Evolutionary conservation across 768 basidiomycete species (phyloP).

Genomic region (Pluteus cervinus): DNA sequence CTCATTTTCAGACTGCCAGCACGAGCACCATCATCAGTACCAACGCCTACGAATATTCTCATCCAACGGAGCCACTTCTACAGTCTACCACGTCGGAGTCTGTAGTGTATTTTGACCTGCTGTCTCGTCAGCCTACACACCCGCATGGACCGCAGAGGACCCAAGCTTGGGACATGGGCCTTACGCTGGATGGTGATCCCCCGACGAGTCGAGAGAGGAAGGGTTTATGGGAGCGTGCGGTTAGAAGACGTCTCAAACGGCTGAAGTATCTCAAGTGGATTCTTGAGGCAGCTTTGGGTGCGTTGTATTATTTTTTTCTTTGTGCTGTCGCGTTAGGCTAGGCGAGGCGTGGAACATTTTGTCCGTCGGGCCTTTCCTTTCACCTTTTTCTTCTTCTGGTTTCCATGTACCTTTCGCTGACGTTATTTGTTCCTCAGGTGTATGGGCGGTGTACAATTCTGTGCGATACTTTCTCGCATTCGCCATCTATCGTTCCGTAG

Average conservation of each 20-base stretch:
- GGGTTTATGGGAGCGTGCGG: slow-evolving; percentile 13
- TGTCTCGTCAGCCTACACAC: slow-evolving; percentile 21
- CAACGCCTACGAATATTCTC: slow-evolving; percentile 21
- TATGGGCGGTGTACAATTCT: slow-evolving; percentile 57
- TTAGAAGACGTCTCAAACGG: slow-evolving; percentile 17
- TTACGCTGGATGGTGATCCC: slow-evolving; percentile 19
- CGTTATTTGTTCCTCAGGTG: slow-evolving; percentile 25
- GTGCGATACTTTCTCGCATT: slow-evolving; percentile 64
- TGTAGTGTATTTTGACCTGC: slow-evolving; percentile 19
- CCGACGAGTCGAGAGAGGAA: slow-evolving; percentile 18
- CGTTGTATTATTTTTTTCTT: slow-evolving; percentile 8
- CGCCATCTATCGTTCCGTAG: slow-evolving; percentile 29
- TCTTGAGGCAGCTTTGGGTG: slow-evolving; percentile 26
- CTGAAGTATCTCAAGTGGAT: slow-evolving; percentile 15
- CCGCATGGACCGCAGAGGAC: slow-evolving; percentile 10
- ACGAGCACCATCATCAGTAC: slow-evolving; percentile 20
- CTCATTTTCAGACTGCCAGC: slow-evolving; percentile 10
- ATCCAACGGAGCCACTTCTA: slow-evolving; percentile 30
- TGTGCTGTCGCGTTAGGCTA: background rate
- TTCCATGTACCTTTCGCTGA: background rate
- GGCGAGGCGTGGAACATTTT: too few relatives aligned
- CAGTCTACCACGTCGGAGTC: slow-evolving; percentile 18
- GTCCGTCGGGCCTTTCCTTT: too few relatives aligned
- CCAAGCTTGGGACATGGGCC: slow-evolving; percentile 12
- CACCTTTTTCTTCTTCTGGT: background rate